Percentiles rank a stretch among this genome's conserved stretches.
Evolutionary conservation across 78 protist species (phyloP).

Genomic region (Dictyostelium brefeldianum): DNA sequence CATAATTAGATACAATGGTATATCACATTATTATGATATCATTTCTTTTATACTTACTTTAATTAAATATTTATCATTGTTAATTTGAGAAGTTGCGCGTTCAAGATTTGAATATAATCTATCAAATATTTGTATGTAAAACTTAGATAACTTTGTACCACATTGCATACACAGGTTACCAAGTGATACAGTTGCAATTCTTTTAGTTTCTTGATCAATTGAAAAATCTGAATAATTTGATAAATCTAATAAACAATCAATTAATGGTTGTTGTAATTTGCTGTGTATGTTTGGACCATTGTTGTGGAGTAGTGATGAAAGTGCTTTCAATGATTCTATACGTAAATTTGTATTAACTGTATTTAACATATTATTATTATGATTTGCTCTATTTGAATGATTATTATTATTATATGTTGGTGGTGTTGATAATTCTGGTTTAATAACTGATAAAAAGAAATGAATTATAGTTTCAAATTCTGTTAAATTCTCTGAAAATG

Average conservation of each 20-base stretch:
- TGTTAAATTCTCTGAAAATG: conserved; percentile 8
- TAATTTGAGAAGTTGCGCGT: not conserved
- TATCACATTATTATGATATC: not conserved
- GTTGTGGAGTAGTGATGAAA: conserved; percentile 46
- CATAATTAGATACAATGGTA: no score
- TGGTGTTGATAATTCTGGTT: not conserved
- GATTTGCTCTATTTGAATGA: not conserved
- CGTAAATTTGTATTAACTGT: conserved; percentile 21
- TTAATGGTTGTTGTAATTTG: conserved; percentile 26
- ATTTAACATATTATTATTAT: not conserved
- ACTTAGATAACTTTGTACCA: conserved; percentile 58
- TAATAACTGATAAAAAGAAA: not conserved
- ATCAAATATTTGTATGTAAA: conserved; percentile 41
- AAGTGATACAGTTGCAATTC: conserved; percentile 65
- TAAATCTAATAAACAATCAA: conserved; percentile 32
- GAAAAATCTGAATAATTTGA: not conserved
- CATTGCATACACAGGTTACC: conserved; percentile 61
- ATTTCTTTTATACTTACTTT: conserved; percentile 15
- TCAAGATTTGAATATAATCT: conserved; percentile 53
- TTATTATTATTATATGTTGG: not conserved
- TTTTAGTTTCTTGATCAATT: conserved; percentile 46
- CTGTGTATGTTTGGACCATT: conserved; percentile 46
- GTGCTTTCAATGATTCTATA: conserved; percentile 60
- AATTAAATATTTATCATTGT: conserved; percentile 42
- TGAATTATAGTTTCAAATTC: conserved; percentile 9